These are phyloP conservation scores for Psidium guajava DNA, from an alignment of 345 rosid genomes.

Conservation along the genomic window DNA sequence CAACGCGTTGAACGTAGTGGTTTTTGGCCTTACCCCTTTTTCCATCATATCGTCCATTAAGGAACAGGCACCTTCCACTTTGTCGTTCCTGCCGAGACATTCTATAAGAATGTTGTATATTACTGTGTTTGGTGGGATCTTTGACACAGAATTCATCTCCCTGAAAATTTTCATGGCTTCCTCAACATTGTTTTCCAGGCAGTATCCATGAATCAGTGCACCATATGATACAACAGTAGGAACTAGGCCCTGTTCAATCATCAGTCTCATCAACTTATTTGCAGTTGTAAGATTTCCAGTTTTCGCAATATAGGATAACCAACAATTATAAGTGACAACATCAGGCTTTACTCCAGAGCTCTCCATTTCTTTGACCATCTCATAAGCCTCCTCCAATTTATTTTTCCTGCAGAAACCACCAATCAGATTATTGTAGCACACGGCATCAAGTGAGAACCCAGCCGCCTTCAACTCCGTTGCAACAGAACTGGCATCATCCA, in stretches of 20 bases:
- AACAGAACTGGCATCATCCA: constrained; percentile 36
- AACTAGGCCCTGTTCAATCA: constrained; percentile 35
- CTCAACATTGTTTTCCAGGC: constrained; percentile 32
- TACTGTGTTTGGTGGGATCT: constrained; percentile 47
- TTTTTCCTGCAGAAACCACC: constrained; percentile 48
- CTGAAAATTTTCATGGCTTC: constrained; percentile 62
- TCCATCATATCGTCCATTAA: constrained; percentile 59
- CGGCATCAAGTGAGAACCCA: constrained; percentile 44
- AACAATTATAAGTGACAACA: constrained; percentile 46
- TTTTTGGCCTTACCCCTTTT: constrained; percentile 46
- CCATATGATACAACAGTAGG: constrained; percentile 59
- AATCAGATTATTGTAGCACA: constrained; percentile 58
- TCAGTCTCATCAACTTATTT: constrained; percentile 27
- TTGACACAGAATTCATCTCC: constrained; percentile 29
- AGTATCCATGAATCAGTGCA: constrained; percentile 45
- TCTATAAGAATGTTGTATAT: constrained; percentile 67
- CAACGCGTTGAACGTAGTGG: constrained; percentile 55
- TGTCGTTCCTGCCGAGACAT: constrained; percentile 32
- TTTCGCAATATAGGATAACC: constrained; percentile 42
- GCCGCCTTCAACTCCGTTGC: constrained; percentile 36
- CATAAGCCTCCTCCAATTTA: constrained; percentile 39
- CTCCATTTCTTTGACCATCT: constrained; percentile 55
- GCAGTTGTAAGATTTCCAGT: constrained; percentile 30
- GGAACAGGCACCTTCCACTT: constrained; percentile 28
- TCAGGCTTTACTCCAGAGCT: constrained; percentile 41